phyloP scores from a whole-genome alignment of 2,329 filamentous ascomycete genomes.

The Ophiostoma quercus region DNA sequence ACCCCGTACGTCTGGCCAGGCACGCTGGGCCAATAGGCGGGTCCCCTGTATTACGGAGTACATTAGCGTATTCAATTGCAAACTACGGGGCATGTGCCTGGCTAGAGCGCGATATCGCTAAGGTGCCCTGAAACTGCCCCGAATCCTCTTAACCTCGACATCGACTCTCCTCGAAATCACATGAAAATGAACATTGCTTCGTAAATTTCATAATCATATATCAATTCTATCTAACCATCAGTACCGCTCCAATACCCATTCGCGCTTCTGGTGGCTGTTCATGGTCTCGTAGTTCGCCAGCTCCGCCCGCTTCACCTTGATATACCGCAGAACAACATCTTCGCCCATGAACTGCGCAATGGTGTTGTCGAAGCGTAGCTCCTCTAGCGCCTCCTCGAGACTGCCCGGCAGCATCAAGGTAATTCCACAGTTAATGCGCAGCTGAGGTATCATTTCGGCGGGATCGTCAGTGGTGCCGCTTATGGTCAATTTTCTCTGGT shows the following conservation, averaged over 20 bases:
- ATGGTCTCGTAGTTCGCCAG: slow-evolving; percentile 47
- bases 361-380: slow-evolving; percentile 44
- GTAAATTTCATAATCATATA: too few species aligned
- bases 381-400: slow-evolving; percentile 51
- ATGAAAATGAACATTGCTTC: too few species aligned
- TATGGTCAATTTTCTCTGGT: slow-evolving; percentile 42
- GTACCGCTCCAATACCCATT: slow-evolving; percentile 64
- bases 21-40: slow-evolving; percentile 17
- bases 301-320: slow-evolving; percentile 56
- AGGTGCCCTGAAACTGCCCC: neutral
- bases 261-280: slow-evolving; percentile 42
- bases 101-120: neutral
- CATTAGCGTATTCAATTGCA: neutral
- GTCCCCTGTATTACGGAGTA: neutral
- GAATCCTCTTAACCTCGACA: neutral
- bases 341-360: slow-evolving; percentile 45
- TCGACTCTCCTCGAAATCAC: too few species aligned
- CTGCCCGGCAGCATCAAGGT: slow-evolving; percentile 48
- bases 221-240: slow-evolving; percentile 31
- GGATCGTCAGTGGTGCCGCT: slow-evolving; percentile 54
- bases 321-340: slow-evolving; percentile 52
- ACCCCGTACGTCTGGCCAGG: neutral
- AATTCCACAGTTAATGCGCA: slow-evolving; percentile 51
- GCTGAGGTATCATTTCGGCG: slow-evolving; percentile 42
- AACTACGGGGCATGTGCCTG: slow-evolving; percentile 1